Base-by-base conservation (phyloP, 2,329 filamentous ascomycete species). In the Hansfordia pulvinata region DNA sequence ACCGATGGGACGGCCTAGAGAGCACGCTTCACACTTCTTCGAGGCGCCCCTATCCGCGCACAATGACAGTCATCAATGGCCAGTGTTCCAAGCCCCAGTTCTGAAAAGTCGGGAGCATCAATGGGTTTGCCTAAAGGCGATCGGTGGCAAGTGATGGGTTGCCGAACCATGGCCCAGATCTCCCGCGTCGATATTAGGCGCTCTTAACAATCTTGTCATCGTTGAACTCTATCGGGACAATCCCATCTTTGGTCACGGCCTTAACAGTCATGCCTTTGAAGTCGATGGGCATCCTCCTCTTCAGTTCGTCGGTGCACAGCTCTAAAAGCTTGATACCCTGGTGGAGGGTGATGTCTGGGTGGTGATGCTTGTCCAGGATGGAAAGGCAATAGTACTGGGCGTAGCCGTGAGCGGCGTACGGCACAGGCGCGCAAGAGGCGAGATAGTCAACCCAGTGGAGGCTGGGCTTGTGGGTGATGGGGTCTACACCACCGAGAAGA, bases 351-450 rank as follows among this genome's bases (percentile, higher is more conserved):
- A 98, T 96, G 48, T 94, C 79, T 25, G 90, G 88, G 48, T 94
- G 82, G 54, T 98, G 90, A 54, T 98, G 90, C 65, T 98, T 98
- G 62, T 98, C 90, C 27, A 98, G 74, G 42, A 93, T 92, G 6
- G 84, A 92, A 34, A 98, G 69, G 55, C 90, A 98, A 68, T 98
- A 98, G 68, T 96, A 96, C 76, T 98, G 90, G 42, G 90, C 90
- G 58, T 98, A 98, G 42, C 90, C 90, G 46, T 98, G 92, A 34
- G 90, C 90, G 25, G 90, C 92, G 50, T 98, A 98, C 30, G 90
- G 90, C 25, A 98, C 64, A 17, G 81, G 71, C 4, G 85, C 88
- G 49, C 86, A 60, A 35, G 86, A 77, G 38, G 88, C 90, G 47
- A 98, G 73, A 59, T 96, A 96, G 53, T 98, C 88, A 44, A 94